Conservation (phyloP, 148 eudicot genomes). For the Chenopodium quinoa region DNA sequence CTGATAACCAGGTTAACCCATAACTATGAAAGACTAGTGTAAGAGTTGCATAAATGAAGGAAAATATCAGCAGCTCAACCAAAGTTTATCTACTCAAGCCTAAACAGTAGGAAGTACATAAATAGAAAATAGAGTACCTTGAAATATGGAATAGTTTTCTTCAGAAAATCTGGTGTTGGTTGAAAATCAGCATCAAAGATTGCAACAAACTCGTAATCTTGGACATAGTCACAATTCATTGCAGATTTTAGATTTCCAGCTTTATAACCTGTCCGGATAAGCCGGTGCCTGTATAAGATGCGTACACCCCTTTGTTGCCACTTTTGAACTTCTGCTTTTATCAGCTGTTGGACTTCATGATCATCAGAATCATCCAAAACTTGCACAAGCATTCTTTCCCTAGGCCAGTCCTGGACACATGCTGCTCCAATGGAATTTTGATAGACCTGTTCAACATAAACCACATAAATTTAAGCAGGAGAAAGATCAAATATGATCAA, state of each 20-base stretch:
- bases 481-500: slow-evolving; percentile 8
- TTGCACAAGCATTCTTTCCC: slow-evolving; percentile 90
- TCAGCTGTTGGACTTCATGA: slow-evolving; percentile 62
- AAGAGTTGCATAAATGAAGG: not conserved
- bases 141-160: slow-evolving; percentile 81
- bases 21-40: not conserved
- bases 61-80: not conserved
- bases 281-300: slow-evolving; percentile 86
- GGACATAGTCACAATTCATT: slow-evolving; percentile 91
- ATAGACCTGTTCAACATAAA: slow-evolving; percentile 60
- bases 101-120: not conserved
- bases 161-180: slow-evolving; percentile 87
- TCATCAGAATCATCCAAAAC: slow-evolving; percentile 86
- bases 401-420: slow-evolving; percentile 90
- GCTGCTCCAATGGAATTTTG: slow-evolving; percentile 86
- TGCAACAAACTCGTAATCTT: slow-evolving; percentile 92
- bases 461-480: slow-evolving; percentile 9
- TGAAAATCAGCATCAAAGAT: slow-evolving; percentile 97
- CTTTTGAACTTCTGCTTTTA: slow-evolving; percentile 79
- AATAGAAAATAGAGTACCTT: slow-evolving; percentile 51
- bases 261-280: slow-evolving; percentile 89
- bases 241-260: slow-evolving; percentile 97
- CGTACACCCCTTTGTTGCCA: slow-evolving; percentile 88
- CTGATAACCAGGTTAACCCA: not conserved
- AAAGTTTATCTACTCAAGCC: slow-evolving; percentile 3